phyloP scores from a whole-genome alignment of 768 basidiomycete genomes.

The Astraeus odoratus region DNA sequence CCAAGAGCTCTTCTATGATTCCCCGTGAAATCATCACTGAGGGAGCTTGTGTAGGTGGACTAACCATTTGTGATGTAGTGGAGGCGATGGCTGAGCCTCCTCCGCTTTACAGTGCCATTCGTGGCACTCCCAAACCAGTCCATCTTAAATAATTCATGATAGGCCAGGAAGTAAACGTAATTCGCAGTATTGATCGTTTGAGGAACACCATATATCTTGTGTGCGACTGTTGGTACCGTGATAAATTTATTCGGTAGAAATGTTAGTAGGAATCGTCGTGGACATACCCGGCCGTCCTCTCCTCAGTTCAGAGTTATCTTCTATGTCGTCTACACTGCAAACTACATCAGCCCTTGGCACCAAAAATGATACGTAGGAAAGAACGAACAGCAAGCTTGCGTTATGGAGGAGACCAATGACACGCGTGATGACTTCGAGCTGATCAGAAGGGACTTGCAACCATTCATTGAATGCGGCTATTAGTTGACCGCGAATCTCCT shows the following conservation, averaged over 20 bases:
- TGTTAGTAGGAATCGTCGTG: neutral
- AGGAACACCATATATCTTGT: slow-evolving; percentile 93
- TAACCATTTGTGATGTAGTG: slow-evolving; percentile 71
- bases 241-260: neutral
- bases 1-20: slow-evolving; percentile 56
- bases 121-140: slow-evolving; percentile 28
- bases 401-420: slow-evolving; percentile 91
- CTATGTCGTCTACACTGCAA: slow-evolving; percentile 88
- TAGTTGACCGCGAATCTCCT: slow-evolving; percentile 82
- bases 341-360: neutral
- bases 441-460: slow-evolving; percentile 75
- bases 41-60: slow-evolving; percentile 9
- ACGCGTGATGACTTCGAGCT: slow-evolving; percentile 64
- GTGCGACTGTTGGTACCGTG: slow-evolving; percentile 54
- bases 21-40: too few species aligned
- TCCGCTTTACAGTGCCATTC: slow-evolving; percentile 17
- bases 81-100: slow-evolving; percentile 37
- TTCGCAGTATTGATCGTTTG: slow-evolving; percentile 97
- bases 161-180: slow-evolving; percentile 94
- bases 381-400: slow-evolving; percentile 79
- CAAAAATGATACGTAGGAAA: neutral
- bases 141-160: slow-evolving; percentile 61
- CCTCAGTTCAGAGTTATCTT: slow-evolving; percentile 82
- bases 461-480: slow-evolving; percentile 90
- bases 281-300: slow-evolving; percentile 73